Evolutionary conservation across 2,329 filamentous ascomycete genomes (phyloP).

Genomic region (Talaromyces sp.): DNA sequence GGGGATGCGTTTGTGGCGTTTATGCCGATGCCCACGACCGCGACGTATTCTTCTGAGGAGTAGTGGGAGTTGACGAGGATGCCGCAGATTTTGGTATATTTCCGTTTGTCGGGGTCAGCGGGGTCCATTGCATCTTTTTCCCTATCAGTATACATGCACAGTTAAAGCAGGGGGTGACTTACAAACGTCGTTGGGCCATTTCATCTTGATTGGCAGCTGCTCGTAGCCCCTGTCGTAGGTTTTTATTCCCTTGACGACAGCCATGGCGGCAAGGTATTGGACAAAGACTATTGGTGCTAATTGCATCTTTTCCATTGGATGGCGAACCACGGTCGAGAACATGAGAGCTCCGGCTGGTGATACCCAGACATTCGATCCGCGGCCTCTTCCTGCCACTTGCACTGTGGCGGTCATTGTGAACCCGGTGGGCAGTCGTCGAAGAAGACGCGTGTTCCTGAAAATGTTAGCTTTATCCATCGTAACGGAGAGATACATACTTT

Average conservation of each 20-base stretch:
- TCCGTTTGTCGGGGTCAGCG: slow-evolving; percentile 47
- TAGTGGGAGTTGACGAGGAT: slow-evolving; percentile 90
- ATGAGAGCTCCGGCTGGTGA: slow-evolving; percentile 82
- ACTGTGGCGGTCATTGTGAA: slow-evolving; percentile 84
- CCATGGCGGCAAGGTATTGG: slow-evolving; percentile 87
- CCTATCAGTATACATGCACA: neutral
- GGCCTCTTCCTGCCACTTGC: slow-evolving; percentile 82
- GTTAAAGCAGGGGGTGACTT: slow-evolving; percentile 29
- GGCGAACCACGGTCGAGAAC: slow-evolving; percentile 84
- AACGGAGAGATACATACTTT: slow-evolving; percentile 56
- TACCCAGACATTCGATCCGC: slow-evolving; percentile 92
- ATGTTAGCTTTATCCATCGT: slow-evolving; percentile 49
- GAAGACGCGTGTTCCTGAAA: slow-evolving; percentile 69
- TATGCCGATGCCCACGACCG: slow-evolving; percentile 81
- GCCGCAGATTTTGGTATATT: slow-evolving; percentile 86
- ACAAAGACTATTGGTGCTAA: slow-evolving; percentile 84
- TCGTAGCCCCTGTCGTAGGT: slow-evolving; percentile 75
- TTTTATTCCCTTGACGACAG: slow-evolving; percentile 79
- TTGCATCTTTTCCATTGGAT: slow-evolving; percentile 69
- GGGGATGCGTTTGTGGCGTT: slow-evolving; percentile 82
- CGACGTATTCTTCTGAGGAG: slow-evolving; percentile 71
- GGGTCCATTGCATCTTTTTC: slow-evolving; percentile 68
- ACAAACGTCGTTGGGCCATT: slow-evolving; percentile 98
- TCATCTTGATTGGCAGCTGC: slow-evolving; percentile 76
- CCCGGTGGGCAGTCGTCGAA: slow-evolving; percentile 75